Evolutionary conservation across 2,329 filamentous ascomycete species (phyloP), one percentile per base, ranked within the genome.

Genomic region (Trichoderma harzianum): DNA sequence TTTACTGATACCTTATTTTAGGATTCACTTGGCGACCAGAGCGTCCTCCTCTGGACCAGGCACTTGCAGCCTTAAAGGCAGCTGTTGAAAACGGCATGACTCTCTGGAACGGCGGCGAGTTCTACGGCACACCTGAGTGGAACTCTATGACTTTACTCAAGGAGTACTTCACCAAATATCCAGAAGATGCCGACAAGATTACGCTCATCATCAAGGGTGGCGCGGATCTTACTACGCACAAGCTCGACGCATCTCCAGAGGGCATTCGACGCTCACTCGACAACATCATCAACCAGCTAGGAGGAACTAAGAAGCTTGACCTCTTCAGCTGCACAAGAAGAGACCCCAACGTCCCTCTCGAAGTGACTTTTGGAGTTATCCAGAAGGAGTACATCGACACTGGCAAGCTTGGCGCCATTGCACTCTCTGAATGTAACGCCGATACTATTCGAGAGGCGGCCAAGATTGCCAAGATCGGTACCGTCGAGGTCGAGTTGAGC

Each of bases 191-290:
- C 8, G 82, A 86, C 64, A 88, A 89, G 76, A 84, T 92, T 11
- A 84, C 90, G 12, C 80, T 92, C 61, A 86, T 84, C 75, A 85
- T 92, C 77, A 92, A 92, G 80, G 90, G 90, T 32, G 87, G 84
- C 8, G 47, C 83, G 36, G 78, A 85, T 57, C 72, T 79, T 2
- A 74, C 77, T 7, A 68, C 69, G 36, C 26, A 21, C 6, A 62
- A 39, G 43, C 83, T 86, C 0, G 86, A 90, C 75, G 85, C 87
- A 24, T 87, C 84, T 5, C 85, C 86, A 7, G 85, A 86, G 55
- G 84, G 83, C 57, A 82, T 91, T 24, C 86, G 88, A 36, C 83
- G 83, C 47, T 90, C 86, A 7, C 82, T 92, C 55, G 87, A 92
- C 70, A 86, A 88, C 70, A 86, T 86, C 75, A 78, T 91, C 26